Conservation (phyloP, 805 yeast genomes). For the Phaffomyces opuntiae region DNA sequence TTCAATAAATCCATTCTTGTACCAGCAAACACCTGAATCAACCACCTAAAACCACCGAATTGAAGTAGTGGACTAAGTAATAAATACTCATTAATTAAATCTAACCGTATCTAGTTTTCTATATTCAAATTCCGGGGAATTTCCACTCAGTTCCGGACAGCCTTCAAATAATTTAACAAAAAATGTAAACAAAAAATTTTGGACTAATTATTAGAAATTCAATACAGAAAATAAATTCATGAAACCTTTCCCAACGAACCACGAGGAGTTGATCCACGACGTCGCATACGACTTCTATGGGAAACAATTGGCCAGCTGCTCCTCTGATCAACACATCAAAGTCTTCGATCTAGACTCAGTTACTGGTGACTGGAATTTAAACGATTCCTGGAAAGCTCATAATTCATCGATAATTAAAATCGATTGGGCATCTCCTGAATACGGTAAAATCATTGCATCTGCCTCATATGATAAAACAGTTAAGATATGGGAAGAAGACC, state of each 20-base stretch:
- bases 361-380: slow-evolving; percentile 70
- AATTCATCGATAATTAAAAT: slow-evolving; percentile 79
- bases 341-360: slow-evolving; percentile 71
- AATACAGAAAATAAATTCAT: slow-evolving; percentile 16
- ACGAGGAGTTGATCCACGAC: slow-evolving; percentile 88
- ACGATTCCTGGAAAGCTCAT: slow-evolving; percentile 94
- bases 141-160: too few species aligned
- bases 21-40: not conserved
- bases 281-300: slow-evolving; percentile 92
- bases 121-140: too few species aligned
- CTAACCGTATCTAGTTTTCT: too few species aligned
- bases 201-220: too few species aligned
- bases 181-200: not conserved
- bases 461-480: slow-evolving; percentile 88
- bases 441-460: slow-evolving; percentile 78
- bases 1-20: slow-evolving; percentile 1
- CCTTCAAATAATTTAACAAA: not conserved
- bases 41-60: not conserved
- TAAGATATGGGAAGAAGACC: slow-evolving; percentile 85
- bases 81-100: too few species aligned
- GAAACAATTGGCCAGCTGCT: slow-evolving; percentile 84
- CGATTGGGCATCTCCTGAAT: slow-evolving; percentile 93
- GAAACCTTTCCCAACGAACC: slow-evolving; percentile 82
- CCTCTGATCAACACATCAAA: slow-evolving; percentile 89
- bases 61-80: too few species aligned